A percentile compares a stretch with the other conserved stretches of the same genome.
These are phyloP conservation scores for Phoma sp. DNA, from an alignment of 2,329 filamentous ascomycete genomes.

Conservation along the genomic window DNA sequence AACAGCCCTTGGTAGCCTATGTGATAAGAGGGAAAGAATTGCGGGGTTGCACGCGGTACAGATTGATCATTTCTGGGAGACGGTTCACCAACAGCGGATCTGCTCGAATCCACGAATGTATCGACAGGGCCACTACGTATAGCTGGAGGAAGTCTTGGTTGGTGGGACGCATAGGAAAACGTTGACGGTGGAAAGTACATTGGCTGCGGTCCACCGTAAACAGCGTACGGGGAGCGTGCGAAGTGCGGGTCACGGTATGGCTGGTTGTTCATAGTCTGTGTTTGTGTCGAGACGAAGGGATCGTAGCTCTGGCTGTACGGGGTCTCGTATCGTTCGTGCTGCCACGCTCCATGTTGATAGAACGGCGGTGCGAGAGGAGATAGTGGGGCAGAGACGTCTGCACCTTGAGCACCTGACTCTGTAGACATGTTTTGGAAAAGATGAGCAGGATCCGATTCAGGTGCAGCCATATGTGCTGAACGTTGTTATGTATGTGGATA, in stretches of 20 bases:
- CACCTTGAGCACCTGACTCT: conserved; percentile 22
- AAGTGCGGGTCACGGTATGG: not conserved
- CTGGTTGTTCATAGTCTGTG: conserved; percentile 6
- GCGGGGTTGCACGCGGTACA: conserved; percentile 12
- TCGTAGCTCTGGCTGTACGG: conserved; percentile 12
- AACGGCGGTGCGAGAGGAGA: conserved; percentile 22
- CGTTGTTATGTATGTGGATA: not conserved
- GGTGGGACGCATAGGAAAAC: conserved; percentile 13
- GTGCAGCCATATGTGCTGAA: conserved; percentile 35
- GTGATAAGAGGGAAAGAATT: conserved; percentile 5
- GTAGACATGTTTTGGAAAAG: conserved; percentile 27
- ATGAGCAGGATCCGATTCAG: conserved; percentile 25
- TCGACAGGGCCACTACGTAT: conserved; percentile 20
- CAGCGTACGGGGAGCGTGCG: not conserved
- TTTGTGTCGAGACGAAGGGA: conserved; percentile 19
- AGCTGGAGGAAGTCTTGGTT: conserved; percentile 27
- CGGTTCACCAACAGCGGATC: conserved; percentile 8
- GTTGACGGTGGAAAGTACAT: conserved; percentile 19
- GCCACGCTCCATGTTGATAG: conserved; percentile 23
- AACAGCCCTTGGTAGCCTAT: conserved; percentile 4
- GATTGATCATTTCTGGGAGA: conserved; percentile 11
- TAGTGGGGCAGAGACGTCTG: conserved; percentile 29
- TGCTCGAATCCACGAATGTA: conserved; percentile 5
- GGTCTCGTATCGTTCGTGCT: conserved; percentile 18
- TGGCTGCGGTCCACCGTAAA: conserved; percentile 14